Conservation (phyloP, 768 basidiomycete genomes). For the Hirschioporus abietinus region DNA sequence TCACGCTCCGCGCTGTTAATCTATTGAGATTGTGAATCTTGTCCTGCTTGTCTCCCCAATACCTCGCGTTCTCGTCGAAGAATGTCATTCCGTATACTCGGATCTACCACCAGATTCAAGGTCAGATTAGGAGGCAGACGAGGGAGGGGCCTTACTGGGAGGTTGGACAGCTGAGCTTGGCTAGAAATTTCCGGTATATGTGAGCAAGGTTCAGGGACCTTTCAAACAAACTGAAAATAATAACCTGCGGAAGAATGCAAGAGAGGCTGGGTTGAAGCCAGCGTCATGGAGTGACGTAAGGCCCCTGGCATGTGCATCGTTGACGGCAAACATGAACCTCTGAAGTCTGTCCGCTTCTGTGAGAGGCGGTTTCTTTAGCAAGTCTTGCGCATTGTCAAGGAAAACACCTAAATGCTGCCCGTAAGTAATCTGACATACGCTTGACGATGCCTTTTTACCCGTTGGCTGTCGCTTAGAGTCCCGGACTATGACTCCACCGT, state of each 20-base stretch:
- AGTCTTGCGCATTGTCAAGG: slow-evolving; percentile 81
- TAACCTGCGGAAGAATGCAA: slow-evolving; percentile 70
- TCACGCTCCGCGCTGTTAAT: slow-evolving; percentile 69
- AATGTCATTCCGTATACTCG: slow-evolving; percentile 75
- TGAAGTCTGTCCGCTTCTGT: slow-evolving; percentile 59
- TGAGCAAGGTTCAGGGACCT: background rate
- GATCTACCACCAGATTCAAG: slow-evolving; percentile 37
- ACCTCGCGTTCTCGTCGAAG: slow-evolving; percentile 59
- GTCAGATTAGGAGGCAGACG: background rate
- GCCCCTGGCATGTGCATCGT: slow-evolving; percentile 65
- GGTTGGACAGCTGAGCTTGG: slow-evolving; percentile 47
- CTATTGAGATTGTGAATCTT: slow-evolving; percentile 53
- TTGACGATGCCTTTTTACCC: slow-evolving; percentile 35
- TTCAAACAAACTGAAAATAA: slow-evolving; percentile 11
- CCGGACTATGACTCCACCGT: slow-evolving; percentile 77
- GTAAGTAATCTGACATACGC: slow-evolving; percentile 6
- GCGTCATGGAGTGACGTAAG: slow-evolving; percentile 88
- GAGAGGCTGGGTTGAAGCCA: slow-evolving; percentile 59
- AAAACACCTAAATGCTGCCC: slow-evolving; percentile 49
- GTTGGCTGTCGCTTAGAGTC: slow-evolving; percentile 63
- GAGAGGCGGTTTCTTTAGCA: slow-evolving; percentile 57
- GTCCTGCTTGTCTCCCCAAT: slow-evolving; percentile 65
- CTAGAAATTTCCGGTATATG: slow-evolving; percentile 32
- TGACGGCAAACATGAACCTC: slow-evolving; percentile 55
- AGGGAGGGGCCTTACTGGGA: slow-evolving; percentile 36